Evolutionary conservation across 345 rosid genomes (phyloP), one percentile per base, ranked within the genome.

Genomic region (Alliaria petiolata): DNA sequence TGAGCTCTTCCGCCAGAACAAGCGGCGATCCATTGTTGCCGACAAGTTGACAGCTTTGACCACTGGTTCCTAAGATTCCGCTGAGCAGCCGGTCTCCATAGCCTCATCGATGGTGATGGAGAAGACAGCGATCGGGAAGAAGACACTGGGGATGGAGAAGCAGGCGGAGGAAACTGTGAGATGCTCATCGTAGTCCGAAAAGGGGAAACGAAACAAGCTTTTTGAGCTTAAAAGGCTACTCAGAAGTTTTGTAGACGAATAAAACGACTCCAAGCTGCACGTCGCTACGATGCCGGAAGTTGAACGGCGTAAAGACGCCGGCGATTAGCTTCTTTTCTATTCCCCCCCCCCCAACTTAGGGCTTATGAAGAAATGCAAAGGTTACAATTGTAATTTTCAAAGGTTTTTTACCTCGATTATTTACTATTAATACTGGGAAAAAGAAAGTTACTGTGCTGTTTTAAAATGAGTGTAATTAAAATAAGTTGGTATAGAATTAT

Each of bases 41-140:
- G 80, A 59, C 12, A 76, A 12, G 83, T 80, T 4, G 85, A 81
- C 61, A 95, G 51, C 58, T 83, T 88, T 44, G 96, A 85, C 99
- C 99, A 95, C 34, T 91, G 97, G 64, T 95, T 91, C 72, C 97
- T 83, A 43, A 95, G 73, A 70, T 91, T 91, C 7, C 96, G 78
- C 81, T 89, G 97, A 17, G 99, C 92, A 46, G 93, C 83, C 49
- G 95, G 90, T 69, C 88, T 88, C 99, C 97, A 95, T 19, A 88
- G 85, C 75, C 97, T 84, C 55, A 76, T 57, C 56, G 75, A 78
- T 0, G n/a, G n/a, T n/a, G n/a, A n/a, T n/a, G n/a, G n/a, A n/a
- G n/a, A n/a, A n/a, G n/a, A n/a, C n/a, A n/a, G n/a, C n/a, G n/a
- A n/a, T n/a, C n/a, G n/a, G n/a, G n/a, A n/a, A n/a, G n/a, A n/a